Conservation (phyloP, 73 alveolate species). For the Breviolum minutum region DNA sequence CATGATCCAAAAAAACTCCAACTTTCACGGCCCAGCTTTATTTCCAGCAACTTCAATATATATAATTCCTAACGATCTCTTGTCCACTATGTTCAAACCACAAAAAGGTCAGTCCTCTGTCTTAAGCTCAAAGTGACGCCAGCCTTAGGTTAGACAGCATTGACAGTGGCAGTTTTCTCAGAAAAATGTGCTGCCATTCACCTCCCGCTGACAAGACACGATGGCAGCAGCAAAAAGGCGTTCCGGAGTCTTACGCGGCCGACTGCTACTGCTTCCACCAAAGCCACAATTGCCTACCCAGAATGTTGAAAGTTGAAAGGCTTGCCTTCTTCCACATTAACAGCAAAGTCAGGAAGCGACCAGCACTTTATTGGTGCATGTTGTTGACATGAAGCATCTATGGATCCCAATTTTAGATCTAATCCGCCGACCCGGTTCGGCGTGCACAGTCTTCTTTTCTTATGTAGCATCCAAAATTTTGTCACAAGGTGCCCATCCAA, state of each 20-base stretch:
- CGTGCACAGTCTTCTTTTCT: too few species aligned
- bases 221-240: conserved; percentile 21
- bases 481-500: too few species aligned
- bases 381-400: too few species aligned
- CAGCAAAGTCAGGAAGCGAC: too few species aligned
- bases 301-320: background rate
- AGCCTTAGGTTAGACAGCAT: background rate
- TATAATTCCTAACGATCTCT: too few species aligned
- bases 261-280: conserved; percentile 70
- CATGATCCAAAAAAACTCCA: background rate
- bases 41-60: too few species aligned
- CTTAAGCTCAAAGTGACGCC: conserved; percentile 1
- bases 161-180: background rate
- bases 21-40: too few species aligned
- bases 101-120: background rate
- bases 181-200: background rate
- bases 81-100: background rate
- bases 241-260: background rate
- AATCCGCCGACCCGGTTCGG: too few species aligned
- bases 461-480: too few species aligned
- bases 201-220: background rate
- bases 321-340: too few species aligned
- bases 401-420: too few species aligned
- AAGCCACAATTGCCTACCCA: conserved; percentile 15
- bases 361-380: too few species aligned